Evolutionary conservation across 805 yeast species (phyloP), one percentile per base, ranked within the genome.

Genomic region (Lipomyces orientalis): DNA sequence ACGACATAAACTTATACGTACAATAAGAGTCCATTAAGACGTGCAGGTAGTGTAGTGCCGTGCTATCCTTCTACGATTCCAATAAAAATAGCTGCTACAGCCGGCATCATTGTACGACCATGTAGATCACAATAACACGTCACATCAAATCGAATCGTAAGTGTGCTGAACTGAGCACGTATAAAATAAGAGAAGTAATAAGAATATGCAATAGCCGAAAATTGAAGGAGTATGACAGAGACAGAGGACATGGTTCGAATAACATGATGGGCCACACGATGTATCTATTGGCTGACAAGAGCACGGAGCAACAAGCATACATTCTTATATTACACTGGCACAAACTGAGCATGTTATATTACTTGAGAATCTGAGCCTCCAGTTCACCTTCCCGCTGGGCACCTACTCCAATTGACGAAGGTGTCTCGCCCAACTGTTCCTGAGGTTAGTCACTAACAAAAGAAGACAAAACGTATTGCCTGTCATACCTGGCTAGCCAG

Each of bases 401-500:
- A 52, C 55, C 34, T 52, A 31, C 55, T 22, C 55, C 55, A 31
- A 52, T 31, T 25, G 55, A 12, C 8, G 55, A 25, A 25, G 55
- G 55, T 22, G 55, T 52, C 55, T 52, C 55, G 31, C 55, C 29
- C 34, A 52, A 25, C 55, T 43, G 49, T 43, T n/a, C 43, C 16
- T 8, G 8, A 12, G 3, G 49, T 43, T 43, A 43, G 49, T 8
- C 49, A n/a, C 22, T 43, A 7, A 43, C 22, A n/a, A 43, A 14
- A 6, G 22, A n/a, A 8, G 29, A 5, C n/a, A n/a, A 43, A 7
- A 43, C 2, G 6, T n/a, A n/a, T n/a, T 43, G 49, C 19, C 22
- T 52, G 29, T 52, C 73, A 39, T 54, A 71, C 60, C n/a, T 85
- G 80, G 49, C 83, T 78, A 68, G 81, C 80, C 76, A 95, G 79